A percentile compares a stretch with the other conserved stretches of the same genome.
Conservation (phyloP, 2,329 filamentous ascomycete species). For the Claviceps humidiphila region DNA sequence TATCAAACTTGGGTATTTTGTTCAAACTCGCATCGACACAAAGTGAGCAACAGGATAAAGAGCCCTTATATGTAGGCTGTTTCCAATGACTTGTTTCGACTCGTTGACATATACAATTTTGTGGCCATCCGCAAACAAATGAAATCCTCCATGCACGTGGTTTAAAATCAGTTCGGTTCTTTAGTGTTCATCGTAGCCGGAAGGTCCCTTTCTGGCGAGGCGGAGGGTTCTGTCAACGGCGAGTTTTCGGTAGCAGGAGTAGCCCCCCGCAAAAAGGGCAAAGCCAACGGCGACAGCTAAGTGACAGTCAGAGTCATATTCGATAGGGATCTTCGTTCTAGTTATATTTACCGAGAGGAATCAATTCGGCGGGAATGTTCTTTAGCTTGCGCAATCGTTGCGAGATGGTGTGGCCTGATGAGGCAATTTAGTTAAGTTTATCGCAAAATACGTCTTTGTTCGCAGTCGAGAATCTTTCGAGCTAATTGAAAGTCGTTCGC, state of each 20-base stretch:
- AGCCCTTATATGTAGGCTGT: slow-evolving; percentile 2
- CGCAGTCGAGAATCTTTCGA: neutral
- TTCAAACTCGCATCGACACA: slow-evolving; percentile 12
- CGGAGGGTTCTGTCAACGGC: slow-evolving; percentile 84
- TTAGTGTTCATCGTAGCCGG: slow-evolving; percentile 21
- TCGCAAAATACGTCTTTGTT: neutral
- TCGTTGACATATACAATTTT: slow-evolving; percentile 10
- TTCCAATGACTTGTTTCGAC: slow-evolving; percentile 6
- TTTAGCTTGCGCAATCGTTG: slow-evolving; percentile 84
- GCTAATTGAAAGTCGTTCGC: neutral
- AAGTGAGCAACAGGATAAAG: slow-evolving; percentile 7
- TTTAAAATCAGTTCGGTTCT: neutral
- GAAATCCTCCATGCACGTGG: slow-evolving; percentile 2
- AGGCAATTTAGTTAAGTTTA: neutral
- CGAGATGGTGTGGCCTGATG: slow-evolving; percentile 82
- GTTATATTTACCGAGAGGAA: slow-evolving; percentile 63
- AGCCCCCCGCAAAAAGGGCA: slow-evolving; percentile 66
- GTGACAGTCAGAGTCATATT: slow-evolving; percentile 1
- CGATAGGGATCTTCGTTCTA: neutral
- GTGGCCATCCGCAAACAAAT: slow-evolving; percentile 4
- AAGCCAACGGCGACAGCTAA: slow-evolving; percentile 77
- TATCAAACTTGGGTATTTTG: slow-evolving; percentile 5
- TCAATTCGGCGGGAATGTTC: slow-evolving; percentile 85
- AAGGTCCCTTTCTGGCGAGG: slow-evolving; percentile 55
- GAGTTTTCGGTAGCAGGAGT: slow-evolving; percentile 75